Evolutionary conservation across 106 monocot genomes (phyloP).

Genomic region (Posidonia australis): DNA sequence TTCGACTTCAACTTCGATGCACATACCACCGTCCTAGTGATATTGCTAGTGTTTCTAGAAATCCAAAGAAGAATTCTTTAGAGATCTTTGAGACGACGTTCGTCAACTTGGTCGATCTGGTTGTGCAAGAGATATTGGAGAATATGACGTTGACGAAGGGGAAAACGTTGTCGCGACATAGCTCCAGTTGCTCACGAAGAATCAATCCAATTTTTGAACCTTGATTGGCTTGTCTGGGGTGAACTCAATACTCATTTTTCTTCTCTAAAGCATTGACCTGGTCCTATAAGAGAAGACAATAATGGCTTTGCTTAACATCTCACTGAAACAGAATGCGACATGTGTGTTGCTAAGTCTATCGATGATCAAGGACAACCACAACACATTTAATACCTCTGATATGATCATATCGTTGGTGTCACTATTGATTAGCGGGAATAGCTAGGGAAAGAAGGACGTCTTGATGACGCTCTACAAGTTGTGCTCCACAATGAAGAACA

Average conservation of each 20-base stretch:
- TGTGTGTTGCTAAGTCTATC: constrained; percentile 54
- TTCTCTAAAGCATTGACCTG: constrained; percentile 39
- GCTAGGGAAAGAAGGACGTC: constrained; percentile 65
- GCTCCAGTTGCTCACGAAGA: constrained; percentile 57
- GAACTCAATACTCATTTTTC: constrained; percentile 29
- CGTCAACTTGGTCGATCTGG: constrained; percentile 35
- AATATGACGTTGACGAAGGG: constrained; percentile 8
- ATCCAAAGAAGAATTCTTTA: background rate
- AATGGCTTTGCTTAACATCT: constrained; percentile 64
- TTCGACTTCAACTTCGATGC: too few species aligned
- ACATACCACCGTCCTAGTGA: too few species aligned
- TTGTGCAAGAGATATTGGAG: too few species aligned
- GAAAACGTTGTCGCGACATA: constrained; percentile 34
- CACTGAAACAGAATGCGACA: constrained; percentile 66
- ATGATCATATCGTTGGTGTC: constrained; percentile 51
- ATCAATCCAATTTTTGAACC: constrained; percentile 43
- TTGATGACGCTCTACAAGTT: constrained; percentile 53
- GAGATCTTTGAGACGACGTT: constrained; percentile 21
- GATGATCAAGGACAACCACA: constrained; percentile 45
- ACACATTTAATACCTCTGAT: constrained; percentile 47
- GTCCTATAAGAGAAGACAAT: constrained; percentile 48
- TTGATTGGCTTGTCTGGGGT: constrained; percentile 42
- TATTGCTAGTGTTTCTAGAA: background rate
- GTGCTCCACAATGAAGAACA: constrained; percentile 41
- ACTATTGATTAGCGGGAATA: constrained; percentile 31